These are phyloP conservation scores for Camillea tinctor DNA, from an alignment of 2,329 filamentous ascomycete genomes.

Conservation along the genomic window DNA sequence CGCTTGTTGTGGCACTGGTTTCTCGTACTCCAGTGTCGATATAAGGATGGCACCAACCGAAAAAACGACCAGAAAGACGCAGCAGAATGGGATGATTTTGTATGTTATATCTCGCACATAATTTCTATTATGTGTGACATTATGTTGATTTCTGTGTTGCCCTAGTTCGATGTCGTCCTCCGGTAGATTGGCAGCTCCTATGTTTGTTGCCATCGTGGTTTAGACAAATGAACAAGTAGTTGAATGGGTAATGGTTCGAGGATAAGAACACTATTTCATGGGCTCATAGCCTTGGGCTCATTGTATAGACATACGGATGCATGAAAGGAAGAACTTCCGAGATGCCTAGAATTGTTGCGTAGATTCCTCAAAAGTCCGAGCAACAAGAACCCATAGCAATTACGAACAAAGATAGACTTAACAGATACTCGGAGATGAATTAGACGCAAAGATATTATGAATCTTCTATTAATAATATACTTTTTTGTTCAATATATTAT, in stretches of 20 bases:
- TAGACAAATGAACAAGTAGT: neutral
- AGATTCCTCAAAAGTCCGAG: constrained; percentile 7
- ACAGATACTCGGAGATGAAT: neutral
- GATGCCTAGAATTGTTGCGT: constrained; percentile 9
- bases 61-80: constrained; percentile 22
- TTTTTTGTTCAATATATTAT: neutral
- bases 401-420: neutral
- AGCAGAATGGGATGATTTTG: constrained; percentile 24
- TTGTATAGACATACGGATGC: constrained; percentile 11
- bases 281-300: neutral
- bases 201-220: neutral
- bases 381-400: neutral
- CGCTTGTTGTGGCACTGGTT: constrained; percentile 20
- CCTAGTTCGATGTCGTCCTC: neutral
- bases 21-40: constrained; percentile 17
- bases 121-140: constrained; percentile 1
- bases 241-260: neutral
- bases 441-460: neutral
- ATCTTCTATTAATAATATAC: neutral
- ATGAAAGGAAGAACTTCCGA: neutral
- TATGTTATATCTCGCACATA: constrained; percentile 24
- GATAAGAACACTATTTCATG: neutral
- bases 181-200: neutral
- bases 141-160: neutral
- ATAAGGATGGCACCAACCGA: constrained; percentile 23